Evolutionary conservation across 805 yeast genomes (phyloP), one percentile per base, ranked within the genome.

Genomic region (Maudiozyma saulgeensis): DNA sequence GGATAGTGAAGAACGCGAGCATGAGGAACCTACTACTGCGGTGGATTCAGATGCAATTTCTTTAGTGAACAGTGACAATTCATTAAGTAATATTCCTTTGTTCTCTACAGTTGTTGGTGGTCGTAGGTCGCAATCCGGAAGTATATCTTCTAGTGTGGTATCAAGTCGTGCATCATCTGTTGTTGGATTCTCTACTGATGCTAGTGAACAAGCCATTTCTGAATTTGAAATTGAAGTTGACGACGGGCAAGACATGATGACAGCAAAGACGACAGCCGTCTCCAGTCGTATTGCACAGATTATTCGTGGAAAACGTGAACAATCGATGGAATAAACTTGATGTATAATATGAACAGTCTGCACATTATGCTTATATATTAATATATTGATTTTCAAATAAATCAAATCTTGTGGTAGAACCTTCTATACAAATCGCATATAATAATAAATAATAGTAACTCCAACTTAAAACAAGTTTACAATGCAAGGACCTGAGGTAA

Each of bases 21-120:
- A 18, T 13, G 50, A 46, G 44, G 76, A 76, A 46, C 71, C 23
- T 9, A 39, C 75, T 41, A 74, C 65, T 49, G 68, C 70, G 46
- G 69, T 66, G 53, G 60, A 62, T 15, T 75, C 80, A 0, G 81
- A 81, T 48, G 80, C 81, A 4, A 63, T 69, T 31, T 65, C 69
- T 4, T 50, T 63, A 46, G 56, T 64, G 5, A 65, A 66, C 50
- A 65, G 68, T 52, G 69, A 64, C 47, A 64, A 64, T 48, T 67
- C 71, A 1, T 52, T 70, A 44, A 68, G 73, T 4, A 70, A 68
- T 45, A 67, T 68, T 32, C 72, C 73, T 6, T 49, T 71, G 16
- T 71, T 71, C 52, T 73, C 79, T 57, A 75, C 75, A 65, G 56
- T 72, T 67, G 25, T 45, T 16, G 52, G 50, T 2, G 44, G 49